Base-by-base conservation (phyloP, 371 early-diverging fungal genomes). In the Mortierella sp. region DNA sequence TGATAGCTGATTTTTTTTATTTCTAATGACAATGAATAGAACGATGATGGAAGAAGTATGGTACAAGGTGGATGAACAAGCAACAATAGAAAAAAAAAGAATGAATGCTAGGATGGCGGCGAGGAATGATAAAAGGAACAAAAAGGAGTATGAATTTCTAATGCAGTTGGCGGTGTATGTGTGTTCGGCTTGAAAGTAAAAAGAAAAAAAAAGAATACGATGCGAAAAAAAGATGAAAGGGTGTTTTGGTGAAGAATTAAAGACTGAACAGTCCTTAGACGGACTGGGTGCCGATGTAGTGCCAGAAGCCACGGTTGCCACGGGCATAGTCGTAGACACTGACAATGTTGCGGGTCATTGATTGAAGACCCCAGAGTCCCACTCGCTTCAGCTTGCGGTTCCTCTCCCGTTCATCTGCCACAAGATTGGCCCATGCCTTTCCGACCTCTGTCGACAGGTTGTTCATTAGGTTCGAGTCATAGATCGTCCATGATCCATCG, bases 401-500 rank as follows among this genome's bases (percentile, higher is more conserved):
- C 43, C 97, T 92, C 81, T 97, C 97, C 24, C 95, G 94, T 76
- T 98, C 97, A 75, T 97, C 95, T 71, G 91, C 81, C 1, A 95
- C 95, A 35, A 97, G 83, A 75, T 92, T 90, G 0, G 95, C 94
- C 88, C 98, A 92, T 0, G 96, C 96, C 41, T 94, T 91, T 21
- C 98, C 98, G 10, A 97, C 89, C 70, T 96, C 96, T 73, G 96
- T 95, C 0, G 95, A 92, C 18, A 98, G 88, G n/a, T 92, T 88
- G 54, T 93, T 93, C 46, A 94, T 94, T 65, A 98, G 80, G 0
- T 95, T 95, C 1, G 97, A 95, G 63, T 97, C 96, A 83, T 96
- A 96, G 3, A 96, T 89, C 0, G 95, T 95, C 98, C 98, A 98
- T 0, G 98, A 91, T 21, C 99, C 99, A 85, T 98, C 95, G 88